These are phyloP conservation scores for Penicillium brasilianum DNA, from an alignment of 2,329 filamentous ascomycete genomes.

Conservation along the genomic window DNA sequence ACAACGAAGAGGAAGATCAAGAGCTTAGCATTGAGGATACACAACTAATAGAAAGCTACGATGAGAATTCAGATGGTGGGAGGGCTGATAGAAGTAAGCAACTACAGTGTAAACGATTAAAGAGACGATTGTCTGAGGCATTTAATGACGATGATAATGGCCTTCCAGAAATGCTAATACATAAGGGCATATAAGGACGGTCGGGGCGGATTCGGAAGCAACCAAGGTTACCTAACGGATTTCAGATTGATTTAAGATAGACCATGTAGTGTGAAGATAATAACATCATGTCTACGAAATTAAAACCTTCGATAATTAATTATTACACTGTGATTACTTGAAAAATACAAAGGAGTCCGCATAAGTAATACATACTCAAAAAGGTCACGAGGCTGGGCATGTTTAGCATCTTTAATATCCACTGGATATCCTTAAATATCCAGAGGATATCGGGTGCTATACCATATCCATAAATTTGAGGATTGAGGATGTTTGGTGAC, in stretches of 20 bases:
- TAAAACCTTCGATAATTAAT: constrained; percentile 5
- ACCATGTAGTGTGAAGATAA: background rate
- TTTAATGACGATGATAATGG: background rate
- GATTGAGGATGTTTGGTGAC: constrained; percentile 3
- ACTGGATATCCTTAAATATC: constrained; percentile 1
- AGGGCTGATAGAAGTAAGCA: background rate
- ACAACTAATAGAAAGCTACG: background rate
- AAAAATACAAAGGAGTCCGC: background rate
- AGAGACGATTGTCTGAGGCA: background rate
- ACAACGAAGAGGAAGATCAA: background rate
- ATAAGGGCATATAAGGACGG: background rate
- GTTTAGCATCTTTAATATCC: background rate
- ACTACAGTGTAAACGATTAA: background rate
- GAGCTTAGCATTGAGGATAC: background rate
- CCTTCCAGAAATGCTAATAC: background rate
- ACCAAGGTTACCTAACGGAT: background rate
- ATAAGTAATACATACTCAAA: background rate
- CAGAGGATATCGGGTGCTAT: background rate
- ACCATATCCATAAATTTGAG: background rate
- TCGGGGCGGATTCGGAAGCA: background rate
- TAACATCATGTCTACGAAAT: background rate
- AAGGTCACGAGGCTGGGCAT: background rate
- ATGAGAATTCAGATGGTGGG: background rate
- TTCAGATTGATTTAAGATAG: background rate
- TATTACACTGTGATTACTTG: constrained; percentile 2